Base-by-base conservation (phyloP, 2,329 filamentous ascomycete genomes). In the Metarhizium humberi region DNA sequence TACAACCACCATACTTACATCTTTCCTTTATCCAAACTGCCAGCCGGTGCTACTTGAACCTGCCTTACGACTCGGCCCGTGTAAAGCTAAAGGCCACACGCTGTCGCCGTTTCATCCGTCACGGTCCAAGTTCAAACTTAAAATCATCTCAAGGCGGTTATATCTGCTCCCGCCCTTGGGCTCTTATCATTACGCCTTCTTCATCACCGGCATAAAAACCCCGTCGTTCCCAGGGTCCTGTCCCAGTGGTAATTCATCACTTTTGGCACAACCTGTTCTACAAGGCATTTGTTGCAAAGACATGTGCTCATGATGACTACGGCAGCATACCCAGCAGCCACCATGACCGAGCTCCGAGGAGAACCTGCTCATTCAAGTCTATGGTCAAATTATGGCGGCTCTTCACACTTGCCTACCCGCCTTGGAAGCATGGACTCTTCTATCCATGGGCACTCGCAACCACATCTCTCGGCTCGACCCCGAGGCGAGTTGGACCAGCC, bases 261-360 rank as follows among this genome's bases (percentile, higher is more conserved):
- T 10, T 7, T 11, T 45, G 29, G 29, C 40, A 43, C 16, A 42
- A 34, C 5, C 10, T 3, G n/a, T 7, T 10, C 10, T 34, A 38
- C 42, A 5, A 32, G 16, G 3, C 20, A 47, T 11, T 14, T 13
- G 57, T 61, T 62, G 59, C 62, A 58, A 56, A 60, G 61, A 62
- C 66, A 80, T 79, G 78, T 67, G 74, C 77, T 71, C 77, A 82
- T 82, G 78, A 81, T 80, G 75, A 79, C 79, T 73, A 78, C 78
- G 66, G 72, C 78, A 69, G 79, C 79, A 62, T 81, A 82, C 70
- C 77, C 79, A 46, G 36, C 56, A 73, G 76, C 78, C 67, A 80
- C 75, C 68, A 83, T 84, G 80, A 78, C 80, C 78, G 80, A 83
- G 68, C 69, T 84, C 73, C 82, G 82, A 76, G 72, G 74, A 67